These are phyloP conservation scores for Cyphellophora europaea DNA, from an alignment of 2,329 filamentous ascomycete species.

Conservation along the genomic window DNA sequence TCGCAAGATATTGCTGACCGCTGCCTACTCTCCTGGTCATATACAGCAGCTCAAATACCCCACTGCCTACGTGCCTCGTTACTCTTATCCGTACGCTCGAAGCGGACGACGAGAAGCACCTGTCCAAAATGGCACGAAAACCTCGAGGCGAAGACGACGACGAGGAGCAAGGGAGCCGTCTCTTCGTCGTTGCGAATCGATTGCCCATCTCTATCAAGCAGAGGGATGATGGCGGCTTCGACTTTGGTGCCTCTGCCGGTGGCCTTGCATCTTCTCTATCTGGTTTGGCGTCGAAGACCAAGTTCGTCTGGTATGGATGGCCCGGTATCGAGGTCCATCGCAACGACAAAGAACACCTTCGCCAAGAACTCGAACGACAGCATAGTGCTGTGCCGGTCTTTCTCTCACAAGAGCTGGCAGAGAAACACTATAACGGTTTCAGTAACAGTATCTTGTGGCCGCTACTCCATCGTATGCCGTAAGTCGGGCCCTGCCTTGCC, in stretches of 20 bases:
- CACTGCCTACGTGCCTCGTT: too few relatives aligned
- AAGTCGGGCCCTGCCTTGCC: too few relatives aligned
- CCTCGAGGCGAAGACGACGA: too few relatives aligned
- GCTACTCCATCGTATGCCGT: conserved; percentile 85
- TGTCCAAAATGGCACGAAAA: too few relatives aligned
- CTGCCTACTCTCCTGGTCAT: too few relatives aligned
- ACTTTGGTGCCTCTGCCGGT: conserved; percentile 91
- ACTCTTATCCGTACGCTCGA: too few relatives aligned
- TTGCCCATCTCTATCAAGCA: conserved; percentile 94
- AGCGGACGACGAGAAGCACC: too few relatives aligned
- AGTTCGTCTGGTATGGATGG: conserved; percentile 98
- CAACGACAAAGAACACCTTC: conserved; percentile 64
- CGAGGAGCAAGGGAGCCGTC: conserved; percentile 25
- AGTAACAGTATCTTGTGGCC: conserved; percentile 96
- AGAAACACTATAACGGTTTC: conserved; percentile 93
- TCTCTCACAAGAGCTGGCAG: conserved; percentile 81
- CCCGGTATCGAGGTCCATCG: conserved; percentile 87
- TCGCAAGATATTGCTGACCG: too few relatives aligned
- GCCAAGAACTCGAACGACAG: conserved; percentile 69
- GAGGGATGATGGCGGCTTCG: conserved; percentile 80
- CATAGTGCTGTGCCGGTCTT: conserved; percentile 88
- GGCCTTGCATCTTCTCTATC: conserved; percentile 88
- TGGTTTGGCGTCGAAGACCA: conserved; percentile 82
- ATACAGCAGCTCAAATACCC: too few relatives aligned
- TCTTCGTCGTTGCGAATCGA: conserved; percentile 87